Conservation (phyloP, 2,329 filamentous ascomycete genomes). For the Westerdykella aurantiaca region DNA sequence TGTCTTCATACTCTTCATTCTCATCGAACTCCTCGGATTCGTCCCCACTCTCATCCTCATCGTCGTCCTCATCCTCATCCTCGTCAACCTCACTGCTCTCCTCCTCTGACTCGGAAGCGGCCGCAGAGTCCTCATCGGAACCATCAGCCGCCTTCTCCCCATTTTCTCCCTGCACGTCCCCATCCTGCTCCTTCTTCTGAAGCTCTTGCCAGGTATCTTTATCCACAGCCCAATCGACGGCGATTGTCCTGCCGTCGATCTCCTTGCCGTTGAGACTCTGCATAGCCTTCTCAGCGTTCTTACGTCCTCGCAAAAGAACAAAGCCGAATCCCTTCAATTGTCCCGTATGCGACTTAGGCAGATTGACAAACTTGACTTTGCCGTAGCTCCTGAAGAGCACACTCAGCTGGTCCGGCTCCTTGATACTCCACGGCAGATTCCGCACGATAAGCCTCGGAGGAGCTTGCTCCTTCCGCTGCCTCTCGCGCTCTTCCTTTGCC, state of each 20-base stretch:
- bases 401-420: slow-evolving; percentile 72
- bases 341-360: slow-evolving; percentile 68
- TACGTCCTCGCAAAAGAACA: slow-evolving; percentile 76
- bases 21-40: slow-evolving; percentile 38
- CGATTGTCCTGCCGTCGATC: slow-evolving; percentile 79
- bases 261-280: slow-evolving; percentile 81
- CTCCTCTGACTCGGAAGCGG: slow-evolving; percentile 34
- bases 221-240: slow-evolving; percentile 95
- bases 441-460: slow-evolving; percentile 84
- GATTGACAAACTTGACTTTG: slow-evolving; percentile 79
- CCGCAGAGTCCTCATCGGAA: slow-evolving; percentile 35
- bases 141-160: slow-evolving; percentile 37
- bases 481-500: slow-evolving; percentile 62
- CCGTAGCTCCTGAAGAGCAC: slow-evolving; percentile 80
- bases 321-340: slow-evolving; percentile 85
- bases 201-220: slow-evolving; percentile 73
- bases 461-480: slow-evolving; percentile 57
- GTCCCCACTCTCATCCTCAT: slow-evolving; percentile 30
- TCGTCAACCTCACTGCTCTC: slow-evolving; percentile 39
- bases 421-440: slow-evolving; percentile 94
- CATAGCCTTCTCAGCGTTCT: slow-evolving; percentile 87
- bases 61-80: slow-evolving; percentile 33
- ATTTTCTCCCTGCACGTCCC: slow-evolving; percentile 35
- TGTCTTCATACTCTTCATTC: slow-evolving; percentile 33
- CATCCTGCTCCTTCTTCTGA: slow-evolving; percentile 44